These are phyloP conservation scores for Clonostachys rosea DNA, from an alignment of 2,329 filamentous ascomycete genomes.

Conservation along the genomic window DNA sequence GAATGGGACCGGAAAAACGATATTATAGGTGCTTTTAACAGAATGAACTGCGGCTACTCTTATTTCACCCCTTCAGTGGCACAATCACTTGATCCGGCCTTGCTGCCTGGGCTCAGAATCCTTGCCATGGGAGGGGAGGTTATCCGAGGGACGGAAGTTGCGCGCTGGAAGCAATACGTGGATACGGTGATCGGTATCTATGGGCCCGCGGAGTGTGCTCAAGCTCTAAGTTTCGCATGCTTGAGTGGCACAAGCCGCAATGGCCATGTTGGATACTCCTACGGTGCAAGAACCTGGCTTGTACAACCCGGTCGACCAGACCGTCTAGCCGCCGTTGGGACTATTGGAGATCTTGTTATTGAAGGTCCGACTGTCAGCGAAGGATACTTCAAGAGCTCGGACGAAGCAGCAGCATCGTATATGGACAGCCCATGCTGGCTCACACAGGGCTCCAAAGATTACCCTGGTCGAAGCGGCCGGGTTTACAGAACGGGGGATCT, in stretches of 20 bases:
- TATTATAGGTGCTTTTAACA: background rate
- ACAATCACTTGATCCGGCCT: constrained; percentile 1
- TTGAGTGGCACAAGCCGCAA: background rate
- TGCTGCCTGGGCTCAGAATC: constrained; percentile 2
- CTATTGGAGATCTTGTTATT: constrained; percentile 1
- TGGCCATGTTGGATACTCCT: background rate
- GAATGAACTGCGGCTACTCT: constrained; percentile 3
- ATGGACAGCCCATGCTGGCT: background rate
- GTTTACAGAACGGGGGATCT: constrained; percentile 12
- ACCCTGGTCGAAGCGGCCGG: constrained; percentile 24
- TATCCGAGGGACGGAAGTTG: background rate
- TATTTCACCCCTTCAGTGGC: constrained; percentile 7
- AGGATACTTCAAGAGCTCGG: background rate
- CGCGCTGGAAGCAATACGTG: constrained; percentile 1
- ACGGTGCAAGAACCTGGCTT: constrained; percentile 1
- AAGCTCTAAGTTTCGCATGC: constrained; percentile 3
- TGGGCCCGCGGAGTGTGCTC: background rate
- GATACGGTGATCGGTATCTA: constrained; percentile 1
- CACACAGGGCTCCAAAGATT: background rate
- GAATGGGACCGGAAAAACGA: background rate
- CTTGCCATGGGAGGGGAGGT: constrained; percentile 6
- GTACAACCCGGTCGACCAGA: background rate
- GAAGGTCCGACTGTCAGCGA: constrained; percentile 1
- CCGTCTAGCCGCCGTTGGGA: constrained; percentile 1
- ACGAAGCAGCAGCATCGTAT: too few relatives aligned